Conservation (phyloP, 75 land plant species). For the Cupressus sempervirens region DNA sequence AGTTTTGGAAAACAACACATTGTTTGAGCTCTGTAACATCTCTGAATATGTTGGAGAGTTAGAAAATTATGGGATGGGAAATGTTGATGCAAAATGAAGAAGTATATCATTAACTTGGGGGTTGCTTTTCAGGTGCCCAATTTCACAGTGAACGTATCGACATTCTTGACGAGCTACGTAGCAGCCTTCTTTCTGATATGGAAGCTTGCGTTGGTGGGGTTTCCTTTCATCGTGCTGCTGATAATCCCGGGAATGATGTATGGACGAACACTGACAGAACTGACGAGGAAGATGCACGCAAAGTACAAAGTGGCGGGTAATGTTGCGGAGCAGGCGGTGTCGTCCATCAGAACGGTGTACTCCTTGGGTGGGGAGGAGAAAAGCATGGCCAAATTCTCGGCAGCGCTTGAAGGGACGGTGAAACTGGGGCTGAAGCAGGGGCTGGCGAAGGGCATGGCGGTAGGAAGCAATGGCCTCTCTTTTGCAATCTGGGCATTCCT, state of each 20-base stretch:
- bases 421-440: slow-evolving; percentile 40
- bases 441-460: slow-evolving; percentile 44
- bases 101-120: neutral
- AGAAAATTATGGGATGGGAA: too few relatives aligned
- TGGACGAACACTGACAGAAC: slow-evolving; percentile 35
- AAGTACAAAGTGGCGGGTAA: slow-evolving; percentile 40
- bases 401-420: slow-evolving; percentile 33
- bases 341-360: slow-evolving; percentile 61
- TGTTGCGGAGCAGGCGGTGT: slow-evolving; percentile 55
- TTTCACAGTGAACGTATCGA: slow-evolving; percentile 43
- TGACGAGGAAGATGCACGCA: slow-evolving; percentile 28
- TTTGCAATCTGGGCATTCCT: slow-evolving; percentile 76
- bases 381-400: slow-evolving; percentile 33
- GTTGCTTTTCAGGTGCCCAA: slow-evolving; percentile 41
- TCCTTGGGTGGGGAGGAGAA: slow-evolving; percentile 53
- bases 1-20: too few relatives aligned
- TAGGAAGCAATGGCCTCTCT: slow-evolving; percentile 55
- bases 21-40: too few relatives aligned
- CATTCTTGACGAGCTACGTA: slow-evolving; percentile 40
- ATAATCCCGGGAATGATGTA: slow-evolving; percentile 53
- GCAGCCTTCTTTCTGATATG: slow-evolving; percentile 41
- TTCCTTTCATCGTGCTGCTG: slow-evolving; percentile 39
- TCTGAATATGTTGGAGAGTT: too few relatives aligned
- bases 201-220: slow-evolving; percentile 46
- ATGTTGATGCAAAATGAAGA: too few relatives aligned